A percentile compares a stretch with the other conserved stretches of the same genome.
These are phyloP conservation scores for Boletus sp. DNA, from an alignment of 1,284 basidiomycete genomes.

Conservation along the genomic window DNA sequence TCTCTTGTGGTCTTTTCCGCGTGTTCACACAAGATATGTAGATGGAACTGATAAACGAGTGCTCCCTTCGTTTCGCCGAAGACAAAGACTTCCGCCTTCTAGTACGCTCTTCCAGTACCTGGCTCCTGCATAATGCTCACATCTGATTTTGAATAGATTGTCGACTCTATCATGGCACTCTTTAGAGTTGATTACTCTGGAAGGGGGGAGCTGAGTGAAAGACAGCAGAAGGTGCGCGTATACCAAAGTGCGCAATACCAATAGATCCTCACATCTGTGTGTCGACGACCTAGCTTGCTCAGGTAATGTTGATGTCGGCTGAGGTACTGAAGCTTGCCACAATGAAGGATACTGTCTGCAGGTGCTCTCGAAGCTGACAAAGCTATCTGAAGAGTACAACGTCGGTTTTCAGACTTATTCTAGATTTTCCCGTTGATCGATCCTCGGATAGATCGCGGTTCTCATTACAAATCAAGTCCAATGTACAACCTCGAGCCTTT, in stretches of 20 bases:
- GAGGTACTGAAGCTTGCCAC: conserved; percentile 4
- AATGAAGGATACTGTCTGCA: conserved; percentile 34
- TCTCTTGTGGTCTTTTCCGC: background rate
- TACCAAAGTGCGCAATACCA: background rate
- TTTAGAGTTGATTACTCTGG: conserved; percentile 94
- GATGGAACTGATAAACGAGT: conserved; percentile 89
- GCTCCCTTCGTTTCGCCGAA: conserved; percentile 80
- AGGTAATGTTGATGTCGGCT: conserved; percentile 44
- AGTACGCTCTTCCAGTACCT: conserved; percentile 46
- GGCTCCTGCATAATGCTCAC: background rate
- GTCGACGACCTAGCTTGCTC: conserved; percentile 54
- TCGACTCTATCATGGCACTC: conserved; percentile 94
- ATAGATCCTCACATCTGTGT: conserved; percentile 3
- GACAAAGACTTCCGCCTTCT: conserved; percentile 80
- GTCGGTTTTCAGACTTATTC: conserved; percentile 41
- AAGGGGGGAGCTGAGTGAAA: conserved; percentile 88
- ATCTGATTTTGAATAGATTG: conserved; percentile 58
- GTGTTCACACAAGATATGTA: conserved; percentile 35
- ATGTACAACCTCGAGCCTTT: conserved; percentile 47
- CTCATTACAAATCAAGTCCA: conserved; percentile 93
- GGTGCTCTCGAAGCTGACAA: conserved; percentile 90
- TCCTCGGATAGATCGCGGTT: conserved; percentile 68
- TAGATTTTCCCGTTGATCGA: conserved; percentile 26
- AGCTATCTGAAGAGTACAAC: conserved; percentile 90
- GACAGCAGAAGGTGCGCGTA: conserved; percentile 79